Base-by-base conservation (phyloP, 352 stramenopile genomes). In the Aphanomyces stellatus region DNA sequence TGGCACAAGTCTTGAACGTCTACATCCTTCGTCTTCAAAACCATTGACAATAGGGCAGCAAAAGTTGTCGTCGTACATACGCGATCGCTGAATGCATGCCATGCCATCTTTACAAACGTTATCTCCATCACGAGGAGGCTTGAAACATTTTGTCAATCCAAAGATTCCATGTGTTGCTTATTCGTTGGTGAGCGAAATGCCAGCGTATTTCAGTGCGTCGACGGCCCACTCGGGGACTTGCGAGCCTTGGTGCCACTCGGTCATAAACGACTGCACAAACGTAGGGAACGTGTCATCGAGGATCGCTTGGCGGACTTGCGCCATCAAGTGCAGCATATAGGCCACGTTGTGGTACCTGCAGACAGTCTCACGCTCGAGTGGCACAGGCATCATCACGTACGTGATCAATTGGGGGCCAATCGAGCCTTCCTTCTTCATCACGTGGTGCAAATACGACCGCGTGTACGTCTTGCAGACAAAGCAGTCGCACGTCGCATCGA, bases 291-390 rank as follows among this genome's bases (percentile, higher is more conserved):
- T 51, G 33, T 75, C 77, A 62, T 92, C 79, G 30, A 95, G 79
- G 40, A 95, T 89, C 34, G 79, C 78, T 64, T 88, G 74, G n/a
- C 83, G 75, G 62, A 93, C 74, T 43, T 70, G 56, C 24, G 78
- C 75, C 81, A 92, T 90, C 48, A 95, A 81, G 55, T 79, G 71
- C 13, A 93, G 74, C 79, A 95, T 90, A 75, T 93, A 92, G 51
- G 82, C 80, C 24, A 95, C 75, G 62, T 95, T 95, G 75, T 95
- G 86, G 35, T 68, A 68, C 34, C 55, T 64, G 51, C 13, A n/a
- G n/a, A n/a, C n/a, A n/a, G 15, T 7, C 28, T 8, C 2, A 1
- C 3, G 22, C 22, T 3, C 43, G 17, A 51, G 43, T 13, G 7
- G 7, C 7, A 42, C 43, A 51, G 37, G n/a, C 13, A 19, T n/a